phyloP scores from a whole-genome alignment of 2,329 filamentous ascomycete species.

The Calonectria ilicicola region DNA sequence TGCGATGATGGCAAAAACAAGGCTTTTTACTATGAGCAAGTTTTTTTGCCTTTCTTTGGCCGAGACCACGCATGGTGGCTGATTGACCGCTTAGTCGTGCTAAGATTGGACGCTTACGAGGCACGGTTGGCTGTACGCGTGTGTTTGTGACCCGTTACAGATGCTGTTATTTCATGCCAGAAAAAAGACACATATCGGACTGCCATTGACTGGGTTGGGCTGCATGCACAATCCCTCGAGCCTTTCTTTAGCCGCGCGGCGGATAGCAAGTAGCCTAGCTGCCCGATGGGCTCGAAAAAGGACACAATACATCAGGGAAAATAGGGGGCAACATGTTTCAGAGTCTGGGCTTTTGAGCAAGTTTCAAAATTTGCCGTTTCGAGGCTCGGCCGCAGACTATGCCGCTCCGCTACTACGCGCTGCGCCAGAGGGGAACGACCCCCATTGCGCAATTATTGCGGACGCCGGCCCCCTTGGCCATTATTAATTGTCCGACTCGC shows the following conservation, averaged over 20 bases:
- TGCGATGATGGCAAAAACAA: neutral
- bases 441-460: constrained; percentile 45
- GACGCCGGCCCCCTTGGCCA: constrained; percentile 22
- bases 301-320: neutral
- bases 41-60: neutral
- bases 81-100: constrained; percentile 1
- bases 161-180: neutral
- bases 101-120: neutral
- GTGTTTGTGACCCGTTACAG: neutral
- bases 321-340: constrained; percentile 35
- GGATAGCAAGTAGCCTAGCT: neutral
- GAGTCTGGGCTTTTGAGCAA: constrained; percentile 36
- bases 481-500: constrained; percentile 39
- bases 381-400: constrained; percentile 6
- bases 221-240: neutral
- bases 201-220: neutral
- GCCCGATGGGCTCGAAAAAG: neutral
- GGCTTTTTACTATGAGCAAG: constrained; percentile 1
- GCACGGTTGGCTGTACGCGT: neutral
- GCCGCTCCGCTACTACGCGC: constrained; percentile 2
- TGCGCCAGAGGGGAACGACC: constrained; percentile 5
- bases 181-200: neutral
- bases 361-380: constrained; percentile 33
- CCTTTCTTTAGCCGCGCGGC: neutral
- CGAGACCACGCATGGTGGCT: neutral